Percentiles rank a stretch among this genome's conserved stretches.
These are phyloP conservation scores for Chlorella sp. DNA, from an alignment of 139 green algal genomes.

Conservation along the genomic window DNA sequence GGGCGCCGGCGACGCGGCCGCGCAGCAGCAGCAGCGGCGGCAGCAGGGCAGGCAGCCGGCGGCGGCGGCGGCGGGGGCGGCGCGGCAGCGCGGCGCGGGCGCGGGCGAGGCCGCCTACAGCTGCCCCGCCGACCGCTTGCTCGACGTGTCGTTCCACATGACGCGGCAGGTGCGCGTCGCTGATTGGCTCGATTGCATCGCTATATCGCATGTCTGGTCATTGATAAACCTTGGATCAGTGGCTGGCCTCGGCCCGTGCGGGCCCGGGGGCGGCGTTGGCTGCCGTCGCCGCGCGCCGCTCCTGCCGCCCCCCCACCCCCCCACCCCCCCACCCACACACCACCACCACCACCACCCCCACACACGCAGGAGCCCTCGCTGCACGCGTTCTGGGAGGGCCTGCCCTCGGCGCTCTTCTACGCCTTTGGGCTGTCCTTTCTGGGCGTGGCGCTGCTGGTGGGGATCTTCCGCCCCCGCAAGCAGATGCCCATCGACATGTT, in stretches of 20 bases:
- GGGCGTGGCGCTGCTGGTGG: slow-evolving; percentile 54
- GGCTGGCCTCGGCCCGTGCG: too few relatives aligned
- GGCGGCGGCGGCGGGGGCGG: background rate
- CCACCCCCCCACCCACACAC: too few relatives aligned
- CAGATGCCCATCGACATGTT: slow-evolving; percentile 63
- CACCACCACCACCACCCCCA: too few relatives aligned
- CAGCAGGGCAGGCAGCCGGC: too few relatives aligned
- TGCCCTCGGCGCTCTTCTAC: slow-evolving; percentile 36
- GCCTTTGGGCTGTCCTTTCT: slow-evolving; percentile 55
- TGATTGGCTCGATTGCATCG: too few relatives aligned
- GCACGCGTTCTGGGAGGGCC: slow-evolving; percentile 12
- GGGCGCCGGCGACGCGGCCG: too few relatives aligned
- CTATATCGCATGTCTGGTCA: too few relatives aligned
- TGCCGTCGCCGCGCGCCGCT: too few relatives aligned
- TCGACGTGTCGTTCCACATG: slow-evolving; percentile 71
- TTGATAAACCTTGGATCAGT: too few relatives aligned
- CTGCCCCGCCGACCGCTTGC: slow-evolving; percentile 62
- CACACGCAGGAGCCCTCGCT: slow-evolving; percentile 28
- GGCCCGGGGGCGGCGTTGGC: too few relatives aligned
- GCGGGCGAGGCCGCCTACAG: slow-evolving; percentile 36
- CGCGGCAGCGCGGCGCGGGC: slow-evolving; percentile 14
- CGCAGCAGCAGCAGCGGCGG: slow-evolving; percentile 49
- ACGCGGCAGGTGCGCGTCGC: slow-evolving; percentile 27
- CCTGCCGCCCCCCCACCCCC: too few relatives aligned
- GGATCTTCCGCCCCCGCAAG: slow-evolving; percentile 63